These are phyloP conservation scores for Candida fluviatilis DNA, from an alignment of 805 yeast species.

Conservation along the genomic window DNA sequence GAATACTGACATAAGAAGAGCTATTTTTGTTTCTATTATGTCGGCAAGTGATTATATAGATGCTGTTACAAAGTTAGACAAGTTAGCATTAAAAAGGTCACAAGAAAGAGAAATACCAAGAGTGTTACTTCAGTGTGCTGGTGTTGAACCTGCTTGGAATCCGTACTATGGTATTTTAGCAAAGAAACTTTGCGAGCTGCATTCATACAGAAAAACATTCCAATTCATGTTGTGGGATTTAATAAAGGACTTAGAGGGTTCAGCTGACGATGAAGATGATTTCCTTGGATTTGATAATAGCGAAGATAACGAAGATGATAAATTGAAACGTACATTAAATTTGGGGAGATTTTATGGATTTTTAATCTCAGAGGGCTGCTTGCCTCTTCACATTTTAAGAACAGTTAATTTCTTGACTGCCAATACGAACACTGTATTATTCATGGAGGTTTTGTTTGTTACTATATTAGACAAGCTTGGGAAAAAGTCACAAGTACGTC, in stretches of 20 bases:
- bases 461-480: slow-evolving; percentile 63
- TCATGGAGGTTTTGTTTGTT: slow-evolving; percentile 70
- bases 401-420: slow-evolving; percentile 71
- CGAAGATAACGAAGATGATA: slow-evolving; percentile 49
- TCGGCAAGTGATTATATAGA: slow-evolving; percentile 91
- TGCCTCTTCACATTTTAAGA: slow-evolving; percentile 70
- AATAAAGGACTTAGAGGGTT: slow-evolving; percentile 59
- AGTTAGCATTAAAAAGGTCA: slow-evolving; percentile 67
- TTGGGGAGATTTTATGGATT: slow-evolving; percentile 79
- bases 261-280: slow-evolving; percentile 34
- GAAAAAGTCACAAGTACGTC: slow-evolving; percentile 52
- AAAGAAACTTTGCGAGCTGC: slow-evolving; percentile 68
- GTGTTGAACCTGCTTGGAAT: slow-evolving; percentile 77
- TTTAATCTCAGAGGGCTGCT: slow-evolving; percentile 65
- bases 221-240: slow-evolving; percentile 91
- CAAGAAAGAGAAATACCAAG: slow-evolving; percentile 87
- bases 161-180: slow-evolving; percentile 88
- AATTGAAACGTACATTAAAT: slow-evolving; percentile 59
- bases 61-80: slow-evolving; percentile 78
- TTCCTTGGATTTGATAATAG: slow-evolving; percentile 33
- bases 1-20: slow-evolving; percentile 94
- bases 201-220: slow-evolving; percentile 72
- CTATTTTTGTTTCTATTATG: slow-evolving; percentile 91
- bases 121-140: slow-evolving; percentile 80
- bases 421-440: slow-evolving; percentile 58